Conservation (phyloP, 345 rosid genomes). For the Lepidium didymum region DNA sequence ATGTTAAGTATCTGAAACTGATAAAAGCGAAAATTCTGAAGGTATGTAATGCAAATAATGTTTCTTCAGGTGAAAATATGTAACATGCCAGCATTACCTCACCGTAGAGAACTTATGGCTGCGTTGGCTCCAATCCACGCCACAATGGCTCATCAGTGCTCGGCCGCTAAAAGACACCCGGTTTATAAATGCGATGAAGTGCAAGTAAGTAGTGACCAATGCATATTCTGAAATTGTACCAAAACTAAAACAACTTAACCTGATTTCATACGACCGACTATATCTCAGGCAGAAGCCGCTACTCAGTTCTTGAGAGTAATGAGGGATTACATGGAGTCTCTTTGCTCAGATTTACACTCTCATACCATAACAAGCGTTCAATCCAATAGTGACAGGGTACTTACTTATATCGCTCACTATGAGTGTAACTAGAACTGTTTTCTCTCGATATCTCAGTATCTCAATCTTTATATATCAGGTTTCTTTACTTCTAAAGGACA, state of each 20-base stretch:
- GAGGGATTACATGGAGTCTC: constrained; percentile 75
- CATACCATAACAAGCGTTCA: constrained; percentile 94
- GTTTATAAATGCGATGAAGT: constrained; percentile 73
- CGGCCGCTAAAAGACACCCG: constrained; percentile 64
- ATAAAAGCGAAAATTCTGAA: not conserved
- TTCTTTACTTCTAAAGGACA: constrained; percentile 87
- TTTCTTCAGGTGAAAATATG: constrained; percentile 33
- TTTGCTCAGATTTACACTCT: constrained; percentile 73
- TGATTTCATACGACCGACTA: not conserved
- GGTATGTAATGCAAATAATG: constrained; percentile 2
- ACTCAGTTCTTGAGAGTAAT: constrained; percentile 57
- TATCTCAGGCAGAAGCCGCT: constrained; percentile 45
- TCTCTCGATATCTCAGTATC: not conserved
- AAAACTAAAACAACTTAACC: not conserved
- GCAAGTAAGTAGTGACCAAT: constrained; percentile 47
- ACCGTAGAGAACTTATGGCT: constrained; percentile 56
- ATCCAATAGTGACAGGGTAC: constrained; percentile 84
- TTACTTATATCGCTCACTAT: constrained; percentile 4
- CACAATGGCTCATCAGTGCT: constrained; percentile 48
- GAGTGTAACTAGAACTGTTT: not conserved
- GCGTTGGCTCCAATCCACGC: constrained; percentile 72
- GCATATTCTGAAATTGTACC: constrained; percentile 1
- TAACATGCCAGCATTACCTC: constrained; percentile 50
- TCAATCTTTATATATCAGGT: constrained; percentile 43
- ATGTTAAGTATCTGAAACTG: not conserved